A percentile compares a stretch with the other conserved stretches of the same genome.
These are phyloP conservation scores for Talaromyces borbonicus DNA, from an alignment of 495 filamentous ascomycete species.

Conservation along the genomic window DNA sequence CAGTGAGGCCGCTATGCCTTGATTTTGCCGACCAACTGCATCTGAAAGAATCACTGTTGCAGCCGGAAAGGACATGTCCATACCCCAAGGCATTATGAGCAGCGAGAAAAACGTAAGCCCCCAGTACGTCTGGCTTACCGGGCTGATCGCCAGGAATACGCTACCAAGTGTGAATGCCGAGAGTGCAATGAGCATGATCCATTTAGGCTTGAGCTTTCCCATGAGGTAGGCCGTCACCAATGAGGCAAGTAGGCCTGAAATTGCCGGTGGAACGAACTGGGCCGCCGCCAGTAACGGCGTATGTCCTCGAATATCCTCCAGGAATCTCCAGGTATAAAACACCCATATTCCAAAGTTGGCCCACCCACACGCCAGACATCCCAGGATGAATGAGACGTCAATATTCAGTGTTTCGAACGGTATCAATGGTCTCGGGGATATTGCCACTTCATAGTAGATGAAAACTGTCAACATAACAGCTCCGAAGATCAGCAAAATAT, in stretches of 20 bases:
- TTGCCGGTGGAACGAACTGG: conserved; percentile 30
- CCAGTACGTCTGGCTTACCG: conserved; percentile 49
- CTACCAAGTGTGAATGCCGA: conserved; percentile 34
- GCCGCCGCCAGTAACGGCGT: conserved; percentile 39
- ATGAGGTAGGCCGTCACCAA: conserved; percentile 39
- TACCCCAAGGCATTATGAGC: conserved; percentile 49
- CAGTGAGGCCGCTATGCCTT: conserved; percentile 51
- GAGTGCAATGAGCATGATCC: conserved; percentile 43
- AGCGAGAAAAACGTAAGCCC: conserved; percentile 45
- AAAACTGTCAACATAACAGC: conserved; percentile 41
- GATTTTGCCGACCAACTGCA: conserved; percentile 45
- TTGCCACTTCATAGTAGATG: conserved; percentile 34
- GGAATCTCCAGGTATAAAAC: conserved; percentile 48
- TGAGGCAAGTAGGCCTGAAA: conserved; percentile 40
- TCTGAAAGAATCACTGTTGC: conserved; percentile 50
- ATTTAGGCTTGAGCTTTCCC: conserved; percentile 26
- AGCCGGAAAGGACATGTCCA: conserved; percentile 55
- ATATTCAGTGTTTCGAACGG: conserved; percentile 39
- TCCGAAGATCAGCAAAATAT: conserved; percentile 46
- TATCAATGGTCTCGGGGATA: conserved; percentile 41
- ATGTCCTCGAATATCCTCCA: conserved; percentile 36
- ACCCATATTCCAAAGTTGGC: conserved; percentile 51
- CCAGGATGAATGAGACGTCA: conserved; percentile 44
- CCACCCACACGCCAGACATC: conserved; percentile 48
- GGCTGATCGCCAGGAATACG: conserved; percentile 36